Percentiles rank a stretch among this genome's conserved stretches.
phyloP scores from a whole-genome alignment of 805 yeast species.

The Teunomyces stri region DNA sequence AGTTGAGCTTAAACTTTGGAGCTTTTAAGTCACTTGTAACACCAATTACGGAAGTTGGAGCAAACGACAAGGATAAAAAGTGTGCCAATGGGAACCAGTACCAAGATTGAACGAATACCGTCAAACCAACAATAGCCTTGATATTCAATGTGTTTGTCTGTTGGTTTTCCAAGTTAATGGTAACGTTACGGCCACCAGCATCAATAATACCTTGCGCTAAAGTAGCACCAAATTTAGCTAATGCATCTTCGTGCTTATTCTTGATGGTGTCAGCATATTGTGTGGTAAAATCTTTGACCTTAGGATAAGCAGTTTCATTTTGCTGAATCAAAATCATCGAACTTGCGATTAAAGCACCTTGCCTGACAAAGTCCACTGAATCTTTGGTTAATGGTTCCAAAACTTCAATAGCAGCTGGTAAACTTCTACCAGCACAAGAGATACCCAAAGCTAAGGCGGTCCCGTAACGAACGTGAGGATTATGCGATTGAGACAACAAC shows the following conservation, averaged over 20 bases:
- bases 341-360: constrained; percentile 91
- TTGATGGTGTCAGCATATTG: constrained; percentile 71
- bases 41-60: constrained; percentile 89
- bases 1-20: constrained; percentile 78
- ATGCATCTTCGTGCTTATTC: constrained; percentile 91
- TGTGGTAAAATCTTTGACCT: constrained; percentile 74
- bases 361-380: constrained; percentile 95
- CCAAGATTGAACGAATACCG: constrained; percentile 92
- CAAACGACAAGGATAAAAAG: constrained; percentile 84
- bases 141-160: constrained; percentile 89
- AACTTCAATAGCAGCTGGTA: constrained; percentile 85
- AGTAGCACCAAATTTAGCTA: constrained; percentile 97
- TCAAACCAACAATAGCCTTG: constrained; percentile 88
- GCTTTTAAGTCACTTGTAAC: constrained; percentile 76
- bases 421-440: constrained; percentile 92
- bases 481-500: constrained; percentile 87
- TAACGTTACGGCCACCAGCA: constrained; percentile 98
- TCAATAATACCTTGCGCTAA: constrained; percentile 96
- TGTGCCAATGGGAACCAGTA: constrained; percentile 98
- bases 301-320: constrained; percentile 78
- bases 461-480: constrained; percentile 98
- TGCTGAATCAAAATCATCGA: constrained; percentile 88
- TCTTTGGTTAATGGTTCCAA: constrained; percentile 91
- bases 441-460: constrained; percentile 96
- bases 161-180: constrained; percentile 82